Evolutionary conservation across 2,329 filamentous ascomycete genomes (phyloP).

Genomic region (Elsinoe fawcettii): DNA sequence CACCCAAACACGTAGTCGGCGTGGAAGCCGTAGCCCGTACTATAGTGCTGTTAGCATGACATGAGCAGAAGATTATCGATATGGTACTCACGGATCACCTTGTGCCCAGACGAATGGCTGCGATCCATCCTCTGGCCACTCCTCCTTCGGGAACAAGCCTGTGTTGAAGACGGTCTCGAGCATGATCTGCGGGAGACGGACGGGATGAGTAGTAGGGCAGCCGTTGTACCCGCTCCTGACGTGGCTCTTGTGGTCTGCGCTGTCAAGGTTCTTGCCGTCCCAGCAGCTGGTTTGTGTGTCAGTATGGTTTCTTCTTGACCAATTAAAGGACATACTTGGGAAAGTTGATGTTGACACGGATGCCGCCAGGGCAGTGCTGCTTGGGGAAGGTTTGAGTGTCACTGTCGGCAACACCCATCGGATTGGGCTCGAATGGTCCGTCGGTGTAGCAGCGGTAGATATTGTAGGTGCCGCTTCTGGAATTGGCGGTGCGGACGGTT

Average conservation of each 20-base stretch:
- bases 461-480: not conserved
- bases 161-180: conserved; percentile 53
- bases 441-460: conserved; percentile 13
- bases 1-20: conserved; percentile 65
- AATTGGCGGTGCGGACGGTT: conserved; percentile 44
- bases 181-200: conserved; percentile 52
- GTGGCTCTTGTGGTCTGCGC: conserved; percentile 56
- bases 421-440: conserved; percentile 42
- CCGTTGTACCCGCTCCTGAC: conserved; percentile 47
- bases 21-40: conserved; percentile 62
- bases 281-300: conserved; percentile 46
- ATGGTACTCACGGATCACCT: conserved; percentile 45
- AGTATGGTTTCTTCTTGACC: not conserved
- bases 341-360: conserved; percentile 62
- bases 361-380: conserved; percentile 56
- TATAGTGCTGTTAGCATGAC: not conserved
- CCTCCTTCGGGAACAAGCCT: conserved; percentile 38
- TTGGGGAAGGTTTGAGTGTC: conserved; percentile 58
- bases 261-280: conserved; percentile 52
- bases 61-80: not conserved
- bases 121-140: conserved; percentile 41
- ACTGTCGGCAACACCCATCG: conserved; percentile 41
- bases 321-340: conserved; percentile 38
- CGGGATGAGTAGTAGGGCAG: conserved; percentile 46
- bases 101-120: conserved; percentile 62